A percentile compares a stretch with the other conserved stretches of the same genome.
Evolutionary conservation across 1,139 yeast genomes (phyloP).

Genomic region (Meyerozyma guilliermondii): DNA sequence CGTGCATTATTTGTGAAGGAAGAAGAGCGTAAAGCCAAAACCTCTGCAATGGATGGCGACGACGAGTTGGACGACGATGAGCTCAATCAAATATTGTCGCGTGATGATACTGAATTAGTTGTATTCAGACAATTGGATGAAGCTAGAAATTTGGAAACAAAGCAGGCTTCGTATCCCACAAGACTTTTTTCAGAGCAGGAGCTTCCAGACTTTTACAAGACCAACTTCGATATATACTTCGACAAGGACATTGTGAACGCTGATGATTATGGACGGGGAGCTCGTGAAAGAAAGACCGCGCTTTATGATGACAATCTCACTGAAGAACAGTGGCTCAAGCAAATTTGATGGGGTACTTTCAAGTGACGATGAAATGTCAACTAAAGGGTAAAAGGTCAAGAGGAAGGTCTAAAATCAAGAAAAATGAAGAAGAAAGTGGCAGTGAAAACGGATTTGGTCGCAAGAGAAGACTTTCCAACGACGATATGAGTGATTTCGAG

Average conservation of each 20-base stretch:
- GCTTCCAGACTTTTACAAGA: conserved; percentile 57
- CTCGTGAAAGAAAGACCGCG: conserved; percentile 58
- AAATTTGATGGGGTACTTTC: conserved; percentile 48
- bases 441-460: conserved; percentile 2
- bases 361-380: conserved; percentile 24
- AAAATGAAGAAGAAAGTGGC: conserved; percentile 14
- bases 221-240: conserved; percentile 45
- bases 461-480: conserved; percentile 1
- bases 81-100: conserved; percentile 65
- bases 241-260: conserved; percentile 37
- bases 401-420: conserved; percentile 24
- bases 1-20: conserved; percentile 69
- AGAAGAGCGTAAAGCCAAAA: conserved; percentile 48
- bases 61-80: conserved; percentile 69
- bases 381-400: conserved; percentile 19
- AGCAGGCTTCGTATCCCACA: conserved; percentile 37
- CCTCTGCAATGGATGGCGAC: conserved; percentile 38
- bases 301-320: conserved; percentile 65
- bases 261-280: conserved; percentile 57
- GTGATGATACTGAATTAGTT: conserved; percentile 55
- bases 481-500: not conserved
- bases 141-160: conserved; percentile 40
- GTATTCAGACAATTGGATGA: conserved; percentile 55
- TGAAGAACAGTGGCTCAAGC: conserved; percentile 74
- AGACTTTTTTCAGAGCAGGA: conserved; percentile 59